phyloP scores from a whole-genome alignment of 73 alveolate species.

The Stentor coeruleus region DNA sequence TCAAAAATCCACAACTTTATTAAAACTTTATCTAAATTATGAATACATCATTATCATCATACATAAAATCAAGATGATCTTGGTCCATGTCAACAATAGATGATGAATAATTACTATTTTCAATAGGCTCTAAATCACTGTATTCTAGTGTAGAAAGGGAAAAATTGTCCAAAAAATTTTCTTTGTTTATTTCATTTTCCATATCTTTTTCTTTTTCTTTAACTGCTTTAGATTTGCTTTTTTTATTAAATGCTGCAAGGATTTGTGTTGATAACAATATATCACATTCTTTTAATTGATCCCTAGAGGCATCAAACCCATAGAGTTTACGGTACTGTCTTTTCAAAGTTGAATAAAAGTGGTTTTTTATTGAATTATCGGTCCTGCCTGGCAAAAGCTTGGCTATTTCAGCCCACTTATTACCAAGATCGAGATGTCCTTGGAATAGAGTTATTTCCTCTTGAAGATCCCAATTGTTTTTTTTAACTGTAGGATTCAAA shows the following conservation, averaged over 20 bases:
- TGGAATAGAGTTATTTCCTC: neutral
- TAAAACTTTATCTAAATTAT: too few species aligned
- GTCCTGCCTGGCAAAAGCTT: conserved; percentile 50
- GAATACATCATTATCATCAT: neutral
- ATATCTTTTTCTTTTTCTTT: neutral
- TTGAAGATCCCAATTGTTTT: conserved; percentile 32
- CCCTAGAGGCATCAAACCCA: too few species aligned
- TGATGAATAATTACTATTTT: too few species aligned
- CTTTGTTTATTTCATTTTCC: neutral
- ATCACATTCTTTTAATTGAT: too few species aligned
- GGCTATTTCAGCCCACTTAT: conserved; percentile 45
- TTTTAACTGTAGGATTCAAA: conserved; percentile 36
- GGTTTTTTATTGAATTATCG: conserved; percentile 59
- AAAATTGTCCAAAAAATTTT: neutral
- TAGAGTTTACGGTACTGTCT: conserved; percentile 4
- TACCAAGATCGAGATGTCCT: conserved; percentile 21
- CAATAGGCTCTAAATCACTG: neutral
- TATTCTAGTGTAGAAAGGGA: neutral
- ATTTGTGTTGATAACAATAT: neutral
- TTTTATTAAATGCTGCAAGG: neutral
- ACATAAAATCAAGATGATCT: neutral
- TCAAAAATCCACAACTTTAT: too few species aligned
- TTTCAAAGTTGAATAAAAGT: conserved; percentile 50
- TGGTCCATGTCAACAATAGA: neutral
- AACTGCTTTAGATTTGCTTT: neutral